A percentile compares a stretch with the other conserved stretches of the same genome.
These are phyloP conservation scores for Debaryomyces subglobosus DNA, from an alignment of 1,139 yeast species.

Conservation along the genomic window DNA sequence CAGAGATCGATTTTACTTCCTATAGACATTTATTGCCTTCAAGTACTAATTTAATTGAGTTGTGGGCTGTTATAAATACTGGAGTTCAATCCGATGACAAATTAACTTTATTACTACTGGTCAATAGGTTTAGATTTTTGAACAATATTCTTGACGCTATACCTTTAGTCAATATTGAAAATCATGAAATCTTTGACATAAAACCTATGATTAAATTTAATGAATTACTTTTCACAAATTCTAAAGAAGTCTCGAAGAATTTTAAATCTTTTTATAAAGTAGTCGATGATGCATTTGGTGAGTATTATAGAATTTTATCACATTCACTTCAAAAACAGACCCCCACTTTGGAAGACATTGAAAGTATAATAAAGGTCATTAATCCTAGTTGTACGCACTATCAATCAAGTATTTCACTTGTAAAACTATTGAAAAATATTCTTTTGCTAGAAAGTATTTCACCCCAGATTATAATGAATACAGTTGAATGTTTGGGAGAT, in stretches of 20 bases:
- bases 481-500: constrained; percentile 36
- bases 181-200: constrained; percentile 10
- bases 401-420: constrained; percentile 29
- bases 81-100: constrained; percentile 33
- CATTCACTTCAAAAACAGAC: constrained; percentile 5
- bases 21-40: constrained; percentile 12
- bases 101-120: constrained; percentile 26
- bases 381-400: constrained; percentile 28
- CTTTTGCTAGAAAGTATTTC: constrained; percentile 7
- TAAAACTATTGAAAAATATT: constrained; percentile 17
- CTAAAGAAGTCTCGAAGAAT: constrained; percentile 24
- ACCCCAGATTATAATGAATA: constrained; percentile 10
- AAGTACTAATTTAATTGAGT: constrained; percentile 12
- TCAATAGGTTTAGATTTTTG: constrained; percentile 39
- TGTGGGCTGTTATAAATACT: constrained; percentile 23
- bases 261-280: constrained; percentile 46
- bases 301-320: constrained; percentile 27
- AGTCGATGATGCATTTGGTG: constrained; percentile 42
- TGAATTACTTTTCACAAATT: constrained; percentile 23
- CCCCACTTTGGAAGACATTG: constrained; percentile 10
- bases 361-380: constrained; percentile 17
- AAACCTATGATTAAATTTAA: constrained; percentile 21
- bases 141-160: constrained; percentile 22
- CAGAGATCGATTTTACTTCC: constrained; percentile 14
- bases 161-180: constrained; percentile 1